Evolutionary conservation across 768 basidiomycete genomes (phyloP).

Genomic region (Amanita brunnescens): DNA sequence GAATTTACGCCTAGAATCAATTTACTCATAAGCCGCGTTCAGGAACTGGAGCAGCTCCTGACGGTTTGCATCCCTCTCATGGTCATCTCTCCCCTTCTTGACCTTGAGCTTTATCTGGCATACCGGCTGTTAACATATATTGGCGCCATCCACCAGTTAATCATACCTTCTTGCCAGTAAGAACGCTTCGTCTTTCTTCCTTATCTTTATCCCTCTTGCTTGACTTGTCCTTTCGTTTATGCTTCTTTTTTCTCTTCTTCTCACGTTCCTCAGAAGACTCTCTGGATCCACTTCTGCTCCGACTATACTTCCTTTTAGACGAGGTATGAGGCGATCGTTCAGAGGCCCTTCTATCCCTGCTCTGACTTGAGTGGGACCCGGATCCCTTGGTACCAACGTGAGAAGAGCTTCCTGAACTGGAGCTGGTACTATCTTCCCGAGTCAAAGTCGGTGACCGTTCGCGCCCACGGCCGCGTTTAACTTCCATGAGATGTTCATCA

Average conservation of each 20-base stretch:
- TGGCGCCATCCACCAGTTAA: background rate
- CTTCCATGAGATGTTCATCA: background rate
- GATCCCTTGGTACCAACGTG: background rate
- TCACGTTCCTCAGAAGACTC: slow-evolving; percentile 16
- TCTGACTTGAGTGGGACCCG: slow-evolving; percentile 4
- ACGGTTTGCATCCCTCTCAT: slow-evolving; percentile 49
- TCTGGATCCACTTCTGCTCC: slow-evolving; percentile 1
- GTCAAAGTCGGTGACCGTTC: background rate
- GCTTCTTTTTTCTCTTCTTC: slow-evolving; percentile 29
- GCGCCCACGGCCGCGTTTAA: slow-evolving; percentile 1
- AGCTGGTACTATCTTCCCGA: slow-evolving; percentile 1
- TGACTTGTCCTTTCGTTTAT: slow-evolving; percentile 22
- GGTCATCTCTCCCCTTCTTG: slow-evolving; percentile 47
- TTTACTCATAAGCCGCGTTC: slow-evolving; percentile 40
- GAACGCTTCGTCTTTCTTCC: slow-evolving; percentile 43
- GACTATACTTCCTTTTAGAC: slow-evolving; percentile 13
- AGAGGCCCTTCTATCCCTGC: background rate
- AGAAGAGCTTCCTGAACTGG: background rate
- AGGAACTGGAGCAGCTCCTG: slow-evolving; percentile 44
- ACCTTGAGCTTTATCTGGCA: slow-evolving; percentile 54
- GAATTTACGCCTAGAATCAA: background rate
- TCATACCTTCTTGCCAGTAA: slow-evolving; percentile 54
- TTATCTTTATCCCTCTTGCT: slow-evolving; percentile 26
- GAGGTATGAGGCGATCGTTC: background rate
- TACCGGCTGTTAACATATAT: slow-evolving; percentile 3